Evolutionary conservation across 352 stramenopile genomes (phyloP).

Genomic region (Phytopythium sindhum): DNA sequence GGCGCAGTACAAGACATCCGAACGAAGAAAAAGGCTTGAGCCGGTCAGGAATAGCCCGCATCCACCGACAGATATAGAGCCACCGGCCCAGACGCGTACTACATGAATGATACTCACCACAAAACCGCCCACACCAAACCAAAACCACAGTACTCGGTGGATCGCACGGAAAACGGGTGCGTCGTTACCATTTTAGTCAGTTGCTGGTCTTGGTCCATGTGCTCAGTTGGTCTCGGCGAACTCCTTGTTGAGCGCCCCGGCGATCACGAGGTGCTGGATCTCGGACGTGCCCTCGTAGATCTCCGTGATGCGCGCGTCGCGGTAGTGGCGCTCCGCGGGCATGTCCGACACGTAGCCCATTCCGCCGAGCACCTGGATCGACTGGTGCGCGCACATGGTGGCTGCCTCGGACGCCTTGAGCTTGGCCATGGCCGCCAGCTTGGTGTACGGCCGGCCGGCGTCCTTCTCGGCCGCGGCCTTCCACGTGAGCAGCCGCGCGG

Average conservation of each 20-base stretch:
- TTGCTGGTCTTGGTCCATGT: background rate
- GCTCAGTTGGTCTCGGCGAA: constrained; percentile 61
- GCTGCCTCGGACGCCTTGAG: constrained; percentile 94
- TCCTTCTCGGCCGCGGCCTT: constrained; percentile 92
- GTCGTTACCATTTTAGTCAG: background rate
- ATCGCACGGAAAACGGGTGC: background rate
- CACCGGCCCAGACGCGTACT: no score
- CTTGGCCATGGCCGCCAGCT: constrained; percentile 96
- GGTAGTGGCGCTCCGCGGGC: constrained; percentile 96
- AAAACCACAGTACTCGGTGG: no score
- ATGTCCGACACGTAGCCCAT: constrained; percentile 98
- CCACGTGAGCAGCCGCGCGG: constrained; percentile 93
- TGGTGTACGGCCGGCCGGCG: constrained; percentile 84
- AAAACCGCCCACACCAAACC: no score
- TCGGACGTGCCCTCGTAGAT: constrained; percentile 98
- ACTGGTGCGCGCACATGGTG: constrained; percentile 95
- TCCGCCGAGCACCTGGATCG: constrained; percentile 94
- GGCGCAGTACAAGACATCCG: no score
- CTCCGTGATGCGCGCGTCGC: constrained; percentile 96
- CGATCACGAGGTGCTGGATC: constrained; percentile 97
- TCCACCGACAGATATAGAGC: no score
- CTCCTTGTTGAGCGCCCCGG: constrained; percentile 94
- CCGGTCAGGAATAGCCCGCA: no score
- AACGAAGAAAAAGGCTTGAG: no score
- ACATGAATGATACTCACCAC: no score